Evolutionary conservation across 2,329 filamentous ascomycete genomes (phyloP).

Genomic region (Pseudocercospora cruenta): DNA sequence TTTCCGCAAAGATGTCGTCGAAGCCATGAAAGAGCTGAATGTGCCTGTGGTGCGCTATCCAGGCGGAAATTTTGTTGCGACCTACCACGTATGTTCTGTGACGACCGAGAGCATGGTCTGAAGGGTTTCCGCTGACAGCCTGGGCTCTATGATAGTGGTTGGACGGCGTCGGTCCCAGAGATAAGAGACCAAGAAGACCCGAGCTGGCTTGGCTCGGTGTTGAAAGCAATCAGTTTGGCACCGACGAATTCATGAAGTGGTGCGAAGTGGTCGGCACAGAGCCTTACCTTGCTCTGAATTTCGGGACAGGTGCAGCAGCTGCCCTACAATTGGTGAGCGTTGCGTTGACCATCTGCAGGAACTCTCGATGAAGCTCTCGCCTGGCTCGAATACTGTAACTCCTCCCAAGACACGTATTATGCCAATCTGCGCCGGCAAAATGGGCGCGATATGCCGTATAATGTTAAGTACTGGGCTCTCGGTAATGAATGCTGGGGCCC

Average conservation of each 20-base stretch:
- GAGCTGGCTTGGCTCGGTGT: conserved; percentile 79
- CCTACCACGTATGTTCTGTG: conserved; percentile 61
- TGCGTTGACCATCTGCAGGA: conserved; percentile 26
- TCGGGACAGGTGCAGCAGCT: conserved; percentile 66
- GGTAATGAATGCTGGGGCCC: conserved; percentile 74
- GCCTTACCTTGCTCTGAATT: conserved; percentile 79
- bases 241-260: conserved; percentile 85
- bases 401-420: conserved; percentile 75
- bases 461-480: conserved; percentile 83
- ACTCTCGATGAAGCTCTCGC: conserved; percentile 64
- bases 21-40: conserved; percentile 71
- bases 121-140: neutral
- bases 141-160: conserved; percentile 58
- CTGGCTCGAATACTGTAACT: conserved; percentile 89
- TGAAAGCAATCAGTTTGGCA: conserved; percentile 80
- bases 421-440: conserved; percentile 78
- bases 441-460: conserved; percentile 76
- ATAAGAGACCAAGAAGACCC: conserved; percentile 66
- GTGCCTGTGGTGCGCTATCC: conserved; percentile 80
- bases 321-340: conserved; percentile 4
- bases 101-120: neutral
- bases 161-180: conserved; percentile 75
- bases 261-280: conserved; percentile 72
- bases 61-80: conserved; percentile 82
- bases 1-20: conserved; percentile 78